phyloP scores from a whole-genome alignment of 1,284 basidiomycete genomes.

The Rhizoctonia solani region DNA sequence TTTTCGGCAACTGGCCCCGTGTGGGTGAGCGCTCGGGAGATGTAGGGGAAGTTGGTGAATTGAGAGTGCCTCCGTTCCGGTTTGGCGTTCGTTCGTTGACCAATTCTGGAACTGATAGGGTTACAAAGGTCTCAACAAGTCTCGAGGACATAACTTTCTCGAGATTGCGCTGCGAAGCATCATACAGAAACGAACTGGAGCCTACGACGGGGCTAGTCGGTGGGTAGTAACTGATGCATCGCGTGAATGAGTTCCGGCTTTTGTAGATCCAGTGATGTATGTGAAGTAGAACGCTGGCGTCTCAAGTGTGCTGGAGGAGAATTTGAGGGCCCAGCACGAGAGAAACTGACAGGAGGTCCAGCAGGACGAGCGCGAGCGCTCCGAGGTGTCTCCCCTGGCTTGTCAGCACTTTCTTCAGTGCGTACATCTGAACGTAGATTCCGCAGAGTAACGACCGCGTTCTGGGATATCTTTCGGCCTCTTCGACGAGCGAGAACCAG shows the following conservation, averaged over 20 bases:
- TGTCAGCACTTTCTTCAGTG: conserved; percentile 27
- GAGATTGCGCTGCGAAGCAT: conserved; percentile 60
- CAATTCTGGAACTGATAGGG: conserved; percentile 47
- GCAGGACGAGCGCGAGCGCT: conserved; percentile 24
- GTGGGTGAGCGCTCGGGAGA: conserved; percentile 3
- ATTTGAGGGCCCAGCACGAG: conserved; percentile 36
- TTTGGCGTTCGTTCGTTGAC: conserved; percentile 44
- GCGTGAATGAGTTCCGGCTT: conserved; percentile 5
- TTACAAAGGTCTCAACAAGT: conserved; percentile 77
- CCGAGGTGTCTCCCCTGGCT: conserved; percentile 8
- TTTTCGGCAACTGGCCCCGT: conserved; percentile 5
- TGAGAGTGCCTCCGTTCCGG: conserved; percentile 1
- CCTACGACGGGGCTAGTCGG: conserved; percentile 31
- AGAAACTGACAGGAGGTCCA: conserved; percentile 33
- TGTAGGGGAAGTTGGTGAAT: conserved; percentile 12
- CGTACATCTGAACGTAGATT: conserved; percentile 47
- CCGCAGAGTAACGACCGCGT: conserved; percentile 58
- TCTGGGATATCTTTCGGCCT: conserved; percentile 61
- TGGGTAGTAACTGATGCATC: background rate
- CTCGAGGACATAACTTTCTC: conserved; percentile 72
- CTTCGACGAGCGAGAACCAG: conserved; percentile 62
- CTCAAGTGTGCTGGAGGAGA: conserved; percentile 34
- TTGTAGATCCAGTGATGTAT: conserved; percentile 33
- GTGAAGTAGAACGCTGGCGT: conserved; percentile 34
- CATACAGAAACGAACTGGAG: conserved; percentile 41